These are phyloP conservation scores for Ophiostoma sp. DNA, from an alignment of 2,329 filamentous ascomycete genomes.

Conservation along the genomic window DNA sequence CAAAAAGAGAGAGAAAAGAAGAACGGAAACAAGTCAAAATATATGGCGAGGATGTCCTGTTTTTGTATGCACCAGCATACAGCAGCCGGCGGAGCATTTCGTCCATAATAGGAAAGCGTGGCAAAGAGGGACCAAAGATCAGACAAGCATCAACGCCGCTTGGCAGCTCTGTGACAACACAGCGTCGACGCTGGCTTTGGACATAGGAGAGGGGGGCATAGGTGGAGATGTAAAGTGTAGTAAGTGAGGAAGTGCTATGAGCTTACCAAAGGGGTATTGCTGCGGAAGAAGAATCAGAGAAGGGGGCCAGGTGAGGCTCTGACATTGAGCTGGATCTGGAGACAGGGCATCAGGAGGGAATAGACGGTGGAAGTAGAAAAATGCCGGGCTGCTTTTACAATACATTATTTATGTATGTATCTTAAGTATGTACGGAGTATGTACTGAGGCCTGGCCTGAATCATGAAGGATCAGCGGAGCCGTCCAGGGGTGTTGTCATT, in stretches of 20 bases:
- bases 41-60: background rate
- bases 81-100: background rate
- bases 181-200: background rate
- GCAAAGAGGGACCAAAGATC: background rate
- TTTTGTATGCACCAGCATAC: background rate
- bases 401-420: too few species aligned
- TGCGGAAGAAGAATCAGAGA: background rate
- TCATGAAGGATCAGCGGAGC: background rate
- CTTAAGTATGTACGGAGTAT: too few species aligned
- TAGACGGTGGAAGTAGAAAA: background rate
- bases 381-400: background rate
- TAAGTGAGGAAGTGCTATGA: background rate
- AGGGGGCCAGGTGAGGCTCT: slow-evolving; percentile 9
- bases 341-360: background rate
- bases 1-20: background rate
- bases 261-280: background rate
- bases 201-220: background rate
- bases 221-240: background rate
- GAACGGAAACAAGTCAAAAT: background rate
- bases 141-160: slow-evolving; percentile 8
- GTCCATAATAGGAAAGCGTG: background rate
- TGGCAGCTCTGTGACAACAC: slow-evolving; percentile 7
- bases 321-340: slow-evolving; percentile 7
- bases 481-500: background rate
- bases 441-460: background rate